These are phyloP conservation scores for Penicillium palitans DNA, from an alignment of 2,329 filamentous ascomycete genomes.

Conservation along the genomic window DNA sequence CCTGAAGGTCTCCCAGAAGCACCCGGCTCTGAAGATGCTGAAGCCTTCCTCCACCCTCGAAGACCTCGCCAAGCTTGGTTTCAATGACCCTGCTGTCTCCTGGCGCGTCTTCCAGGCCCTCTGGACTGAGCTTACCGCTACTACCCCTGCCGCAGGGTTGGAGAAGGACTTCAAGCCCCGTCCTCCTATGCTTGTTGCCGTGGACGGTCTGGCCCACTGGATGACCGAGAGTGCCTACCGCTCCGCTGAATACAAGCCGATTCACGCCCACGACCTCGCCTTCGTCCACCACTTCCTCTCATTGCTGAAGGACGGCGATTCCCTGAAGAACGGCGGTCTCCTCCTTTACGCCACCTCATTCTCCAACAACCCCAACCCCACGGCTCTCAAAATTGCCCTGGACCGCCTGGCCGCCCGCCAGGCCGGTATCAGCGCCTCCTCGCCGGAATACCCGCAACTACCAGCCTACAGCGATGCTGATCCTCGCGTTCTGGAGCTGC, in stretches of 20 bases:
- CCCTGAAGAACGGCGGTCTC: conserved; percentile 71
- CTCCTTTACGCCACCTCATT: conserved; percentile 72
- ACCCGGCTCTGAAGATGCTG: conserved; percentile 61
- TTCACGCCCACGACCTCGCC: conserved; percentile 83
- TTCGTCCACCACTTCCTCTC: conserved; percentile 74
- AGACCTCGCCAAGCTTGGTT: conserved; percentile 66
- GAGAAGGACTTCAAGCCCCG: conserved; percentile 50
- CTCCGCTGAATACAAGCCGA: conserved; percentile 65
- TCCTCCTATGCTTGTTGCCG: conserved; percentile 68
- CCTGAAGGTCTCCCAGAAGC: conserved; percentile 53
- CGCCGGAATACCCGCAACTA: conserved; percentile 48
- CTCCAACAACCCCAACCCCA: conserved; percentile 66
- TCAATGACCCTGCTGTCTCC: conserved; percentile 72
- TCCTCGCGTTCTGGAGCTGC: conserved; percentile 50
- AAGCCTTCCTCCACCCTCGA: conserved; percentile 62
- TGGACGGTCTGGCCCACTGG: conserved; percentile 79
- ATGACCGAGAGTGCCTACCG: conserved; percentile 79
- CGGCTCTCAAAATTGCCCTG: conserved; percentile 69
- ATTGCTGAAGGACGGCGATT: conserved; percentile 53
- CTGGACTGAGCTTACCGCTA: conserved; percentile 72
- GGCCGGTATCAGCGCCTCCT: conserved; percentile 35
- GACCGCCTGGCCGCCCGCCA: conserved; percentile 50
- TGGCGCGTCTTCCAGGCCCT: conserved; percentile 80
- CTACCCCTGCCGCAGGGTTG: conserved; percentile 44
- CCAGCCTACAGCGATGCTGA: conserved; percentile 57